Evolutionary conservation across 2,329 filamentous ascomycete genomes (phyloP), one percentile per base, ranked within the genome.

Genomic region (Penicillium expansum): DNA sequence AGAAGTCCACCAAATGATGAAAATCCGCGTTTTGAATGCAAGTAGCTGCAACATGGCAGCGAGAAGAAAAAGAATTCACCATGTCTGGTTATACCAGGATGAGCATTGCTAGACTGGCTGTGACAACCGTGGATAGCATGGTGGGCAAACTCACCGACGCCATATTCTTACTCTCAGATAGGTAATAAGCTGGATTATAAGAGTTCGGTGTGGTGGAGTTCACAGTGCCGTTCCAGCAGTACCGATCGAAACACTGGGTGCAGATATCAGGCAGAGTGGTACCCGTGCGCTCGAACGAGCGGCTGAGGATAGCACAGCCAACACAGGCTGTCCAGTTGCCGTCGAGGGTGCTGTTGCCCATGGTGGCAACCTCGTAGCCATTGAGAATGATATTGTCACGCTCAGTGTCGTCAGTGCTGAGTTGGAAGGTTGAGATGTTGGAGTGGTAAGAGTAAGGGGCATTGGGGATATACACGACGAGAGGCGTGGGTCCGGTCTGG

Each of bases 171-270:
- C n/a, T n/a, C n/a, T 3, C 52, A 10, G 52, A 42, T n/a, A 64
- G 8, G 13, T 58, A 30, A 18, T 52, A 38, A 9, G 44, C 56
- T 1, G 83, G 82, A 22, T 77, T 70, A 57, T 81, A 85, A 0
- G 61, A 57, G 1, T 66, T 59, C 0, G 73, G 71, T 6, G 57
- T 63, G 0, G 75, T 77, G 39, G 68, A 74, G 41, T 82, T 76
- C 7, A 76, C 56, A 1, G 84, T 90, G n/a, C 94, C 94, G 71
- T 97, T 84, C 94, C 94, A 99, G 82, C 94, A 99, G 78, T 97
- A 97, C 20, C 79, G 75, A 13, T 79, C 64, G 74, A 97, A 97
- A 77, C 94, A 99, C 48, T 81, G 68, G 42, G 76, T 79, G 77
- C 94, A 99, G 10, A 84, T 85, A 0, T 82, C 79, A 0, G 93